Conservation (phyloP, 225 moss, liverwort and hornwort species). For the Physcomitrellopsis africana region DNA sequence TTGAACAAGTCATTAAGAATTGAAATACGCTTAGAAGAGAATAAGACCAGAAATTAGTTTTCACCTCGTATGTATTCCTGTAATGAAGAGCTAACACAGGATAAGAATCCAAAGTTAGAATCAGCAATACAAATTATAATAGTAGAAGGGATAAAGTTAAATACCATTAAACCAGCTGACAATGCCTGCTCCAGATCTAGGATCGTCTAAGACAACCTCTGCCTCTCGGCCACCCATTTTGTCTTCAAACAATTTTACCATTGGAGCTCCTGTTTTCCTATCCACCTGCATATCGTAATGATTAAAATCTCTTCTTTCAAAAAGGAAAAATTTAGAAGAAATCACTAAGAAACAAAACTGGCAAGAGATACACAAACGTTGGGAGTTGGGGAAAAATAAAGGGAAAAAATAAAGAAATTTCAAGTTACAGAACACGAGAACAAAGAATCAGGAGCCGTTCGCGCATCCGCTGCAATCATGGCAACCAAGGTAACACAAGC, state of each 20-base stretch:
- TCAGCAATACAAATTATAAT: neutral
- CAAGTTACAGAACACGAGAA: neutral
- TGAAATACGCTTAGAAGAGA: neutral
- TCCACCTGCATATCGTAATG: constrained; percentile 63
- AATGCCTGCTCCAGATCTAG: constrained; percentile 88
- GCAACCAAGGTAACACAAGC: constrained; percentile 7
- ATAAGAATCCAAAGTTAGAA: constrained; percentile 2
- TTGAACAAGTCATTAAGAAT: neutral
- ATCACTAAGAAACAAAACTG: constrained; percentile 10
- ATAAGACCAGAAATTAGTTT: neutral
- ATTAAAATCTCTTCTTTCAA: neutral
- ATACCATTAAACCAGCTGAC: constrained; percentile 99
- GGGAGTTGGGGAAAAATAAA: neutral
- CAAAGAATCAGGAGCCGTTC: neutral
- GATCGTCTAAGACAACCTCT: constrained; percentile 95
- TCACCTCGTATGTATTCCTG: too few relatives aligned
- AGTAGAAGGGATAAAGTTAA: neutral
- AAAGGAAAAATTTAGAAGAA: neutral
- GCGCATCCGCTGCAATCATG: neutral
- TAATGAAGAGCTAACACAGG: neutral
- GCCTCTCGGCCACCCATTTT: constrained; percentile 91
- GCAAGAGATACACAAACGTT: neutral
- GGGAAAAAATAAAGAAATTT: neutral
- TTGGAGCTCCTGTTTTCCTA: constrained; percentile 85
- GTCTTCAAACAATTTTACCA: constrained; percentile 92